Conservation (phyloP, 148 eudicot genomes). For the Selenicereus undatus region DNA sequence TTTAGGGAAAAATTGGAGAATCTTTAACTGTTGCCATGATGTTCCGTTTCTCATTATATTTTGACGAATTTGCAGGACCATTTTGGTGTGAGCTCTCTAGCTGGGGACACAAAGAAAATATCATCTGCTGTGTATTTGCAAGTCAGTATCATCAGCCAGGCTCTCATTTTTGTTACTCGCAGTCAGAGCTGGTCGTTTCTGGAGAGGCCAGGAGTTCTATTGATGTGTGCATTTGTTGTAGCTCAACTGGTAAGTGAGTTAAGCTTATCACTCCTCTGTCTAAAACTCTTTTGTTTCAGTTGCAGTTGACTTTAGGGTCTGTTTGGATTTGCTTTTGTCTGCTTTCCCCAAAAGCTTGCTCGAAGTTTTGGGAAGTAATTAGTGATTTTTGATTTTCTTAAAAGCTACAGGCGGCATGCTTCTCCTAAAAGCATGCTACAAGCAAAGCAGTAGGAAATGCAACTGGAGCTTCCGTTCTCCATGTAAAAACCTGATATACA, state of each 20-base stretch:
- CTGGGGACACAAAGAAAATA: conserved; percentile 45
- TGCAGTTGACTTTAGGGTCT: not conserved
- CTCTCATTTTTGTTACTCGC: conserved; percentile 81
- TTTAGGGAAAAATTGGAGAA: not conserved
- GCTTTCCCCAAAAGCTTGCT: not conserved
- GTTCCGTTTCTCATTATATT: not conserved
- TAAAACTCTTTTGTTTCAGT: not conserved
- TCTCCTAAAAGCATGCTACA: too few species aligned
- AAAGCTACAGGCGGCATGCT: too few species aligned
- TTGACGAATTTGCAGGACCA: conserved; percentile 29
- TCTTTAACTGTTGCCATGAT: not conserved
- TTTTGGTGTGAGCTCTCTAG: conserved; percentile 51
- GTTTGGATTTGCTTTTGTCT: not conserved
- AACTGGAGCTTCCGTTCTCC: too few species aligned
- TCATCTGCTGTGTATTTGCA: conserved; percentile 75
- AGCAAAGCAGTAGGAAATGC: too few species aligned
- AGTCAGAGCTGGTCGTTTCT: conserved; percentile 76
- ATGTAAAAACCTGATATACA: too few species aligned
- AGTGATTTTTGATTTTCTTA: too few species aligned
- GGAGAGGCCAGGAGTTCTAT: conserved; percentile 65
- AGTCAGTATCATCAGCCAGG: conserved; percentile 83
- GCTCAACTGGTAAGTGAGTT: conserved; percentile 59
- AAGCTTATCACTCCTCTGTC: not conserved
- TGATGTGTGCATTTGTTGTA: conserved; percentile 63
- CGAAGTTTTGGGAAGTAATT: not conserved